phyloP scores from a whole-genome alignment of 805 yeast species.

The Phaffomyces opuntiae region DNA sequence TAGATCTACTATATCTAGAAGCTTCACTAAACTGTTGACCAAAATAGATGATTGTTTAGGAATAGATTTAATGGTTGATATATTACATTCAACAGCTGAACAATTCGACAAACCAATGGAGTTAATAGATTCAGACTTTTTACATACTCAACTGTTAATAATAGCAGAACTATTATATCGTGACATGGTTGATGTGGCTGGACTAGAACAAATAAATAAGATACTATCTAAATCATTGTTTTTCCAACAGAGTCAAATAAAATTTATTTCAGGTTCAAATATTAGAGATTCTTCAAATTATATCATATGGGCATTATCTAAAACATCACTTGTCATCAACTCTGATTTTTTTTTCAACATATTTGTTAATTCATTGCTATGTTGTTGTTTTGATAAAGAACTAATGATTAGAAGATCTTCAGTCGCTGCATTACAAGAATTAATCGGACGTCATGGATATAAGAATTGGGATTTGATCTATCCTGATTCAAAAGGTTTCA shows the following conservation, averaged over 20 bases:
- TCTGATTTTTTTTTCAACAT: constrained; percentile 13
- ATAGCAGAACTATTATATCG: constrained; percentile 27
- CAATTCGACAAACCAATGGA: constrained; percentile 25
- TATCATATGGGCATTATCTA: constrained; percentile 70
- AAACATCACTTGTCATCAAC: constrained; percentile 28
- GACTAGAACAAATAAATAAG: constrained; percentile 6
- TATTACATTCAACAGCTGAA: constrained; percentile 16
- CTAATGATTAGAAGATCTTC: constrained; percentile 73
- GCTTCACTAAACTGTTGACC: constrained; percentile 41
- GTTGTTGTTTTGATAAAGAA: constrained; percentile 66
- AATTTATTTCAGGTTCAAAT: constrained; percentile 53
- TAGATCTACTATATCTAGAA: constrained; percentile 62
- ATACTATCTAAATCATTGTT: constrained; percentile 42
- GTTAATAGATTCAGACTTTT: constrained; percentile 24
- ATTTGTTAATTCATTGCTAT: constrained; percentile 34
- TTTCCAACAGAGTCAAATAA: constrained; percentile 49
- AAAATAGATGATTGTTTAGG: constrained; percentile 30
- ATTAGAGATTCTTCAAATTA: constrained; percentile 83
- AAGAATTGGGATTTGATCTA: constrained; percentile 24
- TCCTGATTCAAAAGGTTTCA: constrained; percentile 12
- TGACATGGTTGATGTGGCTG: constrained; percentile 8
- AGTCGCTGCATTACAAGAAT: constrained; percentile 81
- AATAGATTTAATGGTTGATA: constrained; percentile 33
- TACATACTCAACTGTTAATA: constrained; percentile 29
- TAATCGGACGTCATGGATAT: constrained; percentile 67